Conservation (phyloP, 2,329 filamentous ascomycete genomes). For the Colletotrichum eleusines region DNA sequence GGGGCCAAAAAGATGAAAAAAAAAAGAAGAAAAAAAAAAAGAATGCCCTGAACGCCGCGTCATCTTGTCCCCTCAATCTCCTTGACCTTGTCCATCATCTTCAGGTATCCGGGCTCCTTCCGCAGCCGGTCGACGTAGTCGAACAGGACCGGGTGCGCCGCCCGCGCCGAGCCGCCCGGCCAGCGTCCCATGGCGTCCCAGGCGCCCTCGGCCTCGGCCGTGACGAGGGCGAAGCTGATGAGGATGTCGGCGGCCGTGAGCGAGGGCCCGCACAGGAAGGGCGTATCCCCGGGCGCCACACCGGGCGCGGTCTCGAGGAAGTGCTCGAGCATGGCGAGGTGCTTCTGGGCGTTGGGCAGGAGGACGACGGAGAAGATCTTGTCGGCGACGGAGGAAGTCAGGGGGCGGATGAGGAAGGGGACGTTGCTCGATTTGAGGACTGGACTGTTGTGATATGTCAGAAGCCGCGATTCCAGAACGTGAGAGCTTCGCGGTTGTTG, state of each 20-base stretch:
- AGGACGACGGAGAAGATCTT: conserved; percentile 56
- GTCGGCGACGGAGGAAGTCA: conserved; percentile 60
- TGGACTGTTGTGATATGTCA: conserved; percentile 39
- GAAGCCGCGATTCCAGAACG: not conserved
- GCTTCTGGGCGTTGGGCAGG: conserved; percentile 60
- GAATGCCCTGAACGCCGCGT: not conserved
- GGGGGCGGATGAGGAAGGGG: conserved; percentile 67
- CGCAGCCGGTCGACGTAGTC: conserved; percentile 62
- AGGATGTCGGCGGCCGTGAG: conserved; percentile 67
- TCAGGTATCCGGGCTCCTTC: conserved; percentile 60
- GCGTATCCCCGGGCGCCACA: conserved; percentile 46
- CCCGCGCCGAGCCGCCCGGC: conserved; percentile 54
- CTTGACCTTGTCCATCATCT: conserved; percentile 61
- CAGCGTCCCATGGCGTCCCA: conserved; percentile 57
- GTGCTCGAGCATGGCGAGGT: conserved; percentile 62
- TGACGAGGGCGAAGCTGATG: conserved; percentile 65
- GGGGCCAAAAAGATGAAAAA: not conserved
- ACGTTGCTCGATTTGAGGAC: conserved; percentile 59
- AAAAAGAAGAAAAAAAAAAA: not conserved
- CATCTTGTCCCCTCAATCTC: conserved; percentile 57
- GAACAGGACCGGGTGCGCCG: conserved; percentile 57
- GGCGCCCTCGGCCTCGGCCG: conserved; percentile 50
- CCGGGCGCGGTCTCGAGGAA: conserved; percentile 59
- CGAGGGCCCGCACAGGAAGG: conserved; percentile 62
- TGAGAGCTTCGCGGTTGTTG: not conserved